Evolutionary conservation across 129 eudicot species (phyloP).

Genomic region (Flaveria linearis): DNA sequence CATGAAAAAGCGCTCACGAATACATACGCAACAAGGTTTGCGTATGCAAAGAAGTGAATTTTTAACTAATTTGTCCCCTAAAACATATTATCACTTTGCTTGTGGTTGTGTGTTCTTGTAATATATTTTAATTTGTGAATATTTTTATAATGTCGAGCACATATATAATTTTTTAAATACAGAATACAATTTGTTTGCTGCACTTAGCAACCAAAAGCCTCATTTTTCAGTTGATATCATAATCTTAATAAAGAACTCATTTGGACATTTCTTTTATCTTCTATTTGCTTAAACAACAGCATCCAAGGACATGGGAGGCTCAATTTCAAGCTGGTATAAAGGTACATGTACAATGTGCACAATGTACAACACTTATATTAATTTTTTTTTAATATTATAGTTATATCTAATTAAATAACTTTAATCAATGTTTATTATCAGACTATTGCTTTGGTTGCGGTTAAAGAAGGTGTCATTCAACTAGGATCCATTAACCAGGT

Average conservation of each 20-base stretch:
- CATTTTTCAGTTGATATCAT: too few species aligned
- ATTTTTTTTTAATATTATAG: too few species aligned
- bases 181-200: too few species aligned
- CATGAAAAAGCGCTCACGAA: not conserved
- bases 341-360: slow-evolving; percentile 30
- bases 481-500: slow-evolving; percentile 91
- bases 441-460: slow-evolving; percentile 99
- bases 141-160: too few species aligned
- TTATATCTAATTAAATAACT: too few species aligned
- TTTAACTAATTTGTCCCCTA: not conserved
- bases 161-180: too few species aligned
- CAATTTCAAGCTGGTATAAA: slow-evolving; percentile 98
- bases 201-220: too few species aligned
- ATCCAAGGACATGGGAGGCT: slow-evolving; percentile 99
- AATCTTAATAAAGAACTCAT: not conserved
- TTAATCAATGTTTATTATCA: slow-evolving; percentile 25
- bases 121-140: too few species aligned
- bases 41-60: not conserved
- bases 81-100: too few species aligned
- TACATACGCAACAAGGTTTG: not conserved
- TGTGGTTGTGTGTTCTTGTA: not conserved
- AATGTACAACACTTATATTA: not conserved
- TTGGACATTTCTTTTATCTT: not conserved
- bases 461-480: slow-evolving; percentile 97
- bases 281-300: slow-evolving; percentile 48